Percentiles rank a stretch among this genome's conserved stretches.
phyloP scores from a whole-genome alignment of 176 grass and related monocot species.

The Oryza rufipogon region DNA sequence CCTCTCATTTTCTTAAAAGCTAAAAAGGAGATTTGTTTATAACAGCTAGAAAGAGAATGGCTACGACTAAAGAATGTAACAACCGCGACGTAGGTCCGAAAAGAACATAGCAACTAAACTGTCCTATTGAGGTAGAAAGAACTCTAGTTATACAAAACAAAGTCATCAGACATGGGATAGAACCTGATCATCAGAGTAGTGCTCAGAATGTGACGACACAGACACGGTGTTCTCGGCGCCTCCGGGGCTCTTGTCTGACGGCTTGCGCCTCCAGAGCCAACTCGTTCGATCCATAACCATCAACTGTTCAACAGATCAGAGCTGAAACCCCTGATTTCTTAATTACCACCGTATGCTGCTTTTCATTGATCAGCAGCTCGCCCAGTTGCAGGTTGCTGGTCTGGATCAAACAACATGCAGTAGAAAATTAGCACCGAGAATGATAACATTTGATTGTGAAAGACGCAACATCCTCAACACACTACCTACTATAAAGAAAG shows the following conservation, averaged over 20 bases:
- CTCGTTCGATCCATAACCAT: slow-evolving; percentile 65
- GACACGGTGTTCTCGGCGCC: slow-evolving; percentile 52
- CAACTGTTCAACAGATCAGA: slow-evolving; percentile 34
- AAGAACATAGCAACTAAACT: background rate
- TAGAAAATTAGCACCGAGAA: slow-evolving; percentile 27
- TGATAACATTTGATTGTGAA: slow-evolving; percentile 2
- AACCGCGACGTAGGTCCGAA: background rate
- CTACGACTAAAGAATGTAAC: slow-evolving; percentile 18
- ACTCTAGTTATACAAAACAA: slow-evolving; percentile 10
- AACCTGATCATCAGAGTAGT: slow-evolving; percentile 67
- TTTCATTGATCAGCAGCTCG: slow-evolving; percentile 32
- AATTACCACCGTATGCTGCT: slow-evolving; percentile 31
- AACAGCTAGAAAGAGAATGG: background rate
- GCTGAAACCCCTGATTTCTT: slow-evolving; percentile 16
- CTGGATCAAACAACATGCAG: slow-evolving; percentile 25
- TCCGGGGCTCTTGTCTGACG: slow-evolving; percentile 69
- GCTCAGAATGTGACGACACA: slow-evolving; percentile 51
- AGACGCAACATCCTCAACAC: slow-evolving; percentile 22
- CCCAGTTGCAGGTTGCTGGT: background rate
- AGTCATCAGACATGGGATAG: slow-evolving; percentile 15
- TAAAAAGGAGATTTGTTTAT: background rate
- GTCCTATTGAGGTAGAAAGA: slow-evolving; percentile 29
- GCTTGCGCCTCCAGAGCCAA: slow-evolving; percentile 76
- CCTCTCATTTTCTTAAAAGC: background rate
- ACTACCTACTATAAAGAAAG: slow-evolving; percentile 4